phyloP scores from a whole-genome alignment of 805 yeast genomes.

The Starmerella apis region DNA sequence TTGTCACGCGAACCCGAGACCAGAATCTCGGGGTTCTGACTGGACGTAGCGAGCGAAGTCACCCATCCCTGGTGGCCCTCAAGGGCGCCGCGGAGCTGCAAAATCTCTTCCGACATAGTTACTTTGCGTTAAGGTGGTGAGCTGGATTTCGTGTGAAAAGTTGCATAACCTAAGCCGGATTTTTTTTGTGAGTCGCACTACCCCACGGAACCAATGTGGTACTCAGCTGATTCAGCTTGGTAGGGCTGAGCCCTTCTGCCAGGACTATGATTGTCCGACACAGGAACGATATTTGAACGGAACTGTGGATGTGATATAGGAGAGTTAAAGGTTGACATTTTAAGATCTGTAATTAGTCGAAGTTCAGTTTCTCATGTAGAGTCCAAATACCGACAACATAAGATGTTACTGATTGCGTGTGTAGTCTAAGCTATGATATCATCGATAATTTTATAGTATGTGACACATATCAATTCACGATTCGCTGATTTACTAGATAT shows the following conservation, averaged over 20 bases:
- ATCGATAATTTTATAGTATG: too few species aligned
- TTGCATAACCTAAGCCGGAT: constrained; percentile 6
- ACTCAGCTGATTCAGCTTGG: constrained; percentile 8
- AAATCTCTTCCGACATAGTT: constrained; percentile 54
- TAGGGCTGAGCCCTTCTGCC: constrained; percentile 10
- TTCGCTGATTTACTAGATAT: too few species aligned
- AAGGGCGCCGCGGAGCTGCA: constrained; percentile 99
- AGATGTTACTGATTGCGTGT: too few species aligned
- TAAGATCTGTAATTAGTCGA: too few species aligned
- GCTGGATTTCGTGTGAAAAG: constrained; percentile 1
- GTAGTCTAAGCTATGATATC: too few species aligned
- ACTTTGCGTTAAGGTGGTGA: constrained; percentile 21
- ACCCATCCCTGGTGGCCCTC: constrained; percentile 82
- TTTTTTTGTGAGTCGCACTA: constrained; percentile 8
- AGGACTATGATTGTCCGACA: neutral
- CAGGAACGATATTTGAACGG: too few species aligned
- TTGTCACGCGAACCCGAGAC: constrained; percentile 98
- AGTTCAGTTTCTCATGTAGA: too few species aligned
- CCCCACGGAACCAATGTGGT: constrained; percentile 24
- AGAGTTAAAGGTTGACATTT: too few species aligned
- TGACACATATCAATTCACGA: too few species aligned
- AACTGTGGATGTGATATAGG: too few species aligned
- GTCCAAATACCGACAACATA: too few species aligned
- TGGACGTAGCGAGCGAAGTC: constrained; percentile 95
- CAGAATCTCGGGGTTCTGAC: constrained; percentile 94